Evolutionary conservation across 345 rosid genomes (phyloP), one percentile per base, ranked within the genome.

Genomic region (Pugionium dolabratum): DNA sequence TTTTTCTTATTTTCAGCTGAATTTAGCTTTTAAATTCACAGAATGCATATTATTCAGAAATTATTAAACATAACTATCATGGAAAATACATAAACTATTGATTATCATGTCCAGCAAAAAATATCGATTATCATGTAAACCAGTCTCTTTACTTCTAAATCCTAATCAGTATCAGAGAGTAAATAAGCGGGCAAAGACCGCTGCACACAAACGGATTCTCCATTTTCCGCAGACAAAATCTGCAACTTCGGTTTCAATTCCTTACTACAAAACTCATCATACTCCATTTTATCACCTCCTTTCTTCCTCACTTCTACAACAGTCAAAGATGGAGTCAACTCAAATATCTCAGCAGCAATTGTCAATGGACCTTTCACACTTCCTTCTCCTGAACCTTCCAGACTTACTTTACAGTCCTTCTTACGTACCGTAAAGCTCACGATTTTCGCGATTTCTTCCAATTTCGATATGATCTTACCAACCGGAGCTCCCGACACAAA

Each of bases 251-350:
- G 95, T 77, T 63, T 84, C 80, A 88, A 72, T 62, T 88, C 95
- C 82, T 89, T 4, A 18, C 0, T 18, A 18, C 18, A 18, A 18
- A 18, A 18, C 18, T 18, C 18, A 18, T 18, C 18, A 18, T 82
- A 88, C 69, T 88, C 95, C 53, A 72, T 82, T 70, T 42, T 80
- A 37, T 88, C 91, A 7, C 95, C 95, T 48, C 87, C 81, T 78
- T 85, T 85, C 83, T 84, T 88, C 87, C 77, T 88, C 6, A 88
- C 89, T 73, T 88, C 95, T 62, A 88, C 81, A 72, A 3, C 18
- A 18, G 18, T 18, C 18, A 18, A 18, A 18, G 67, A 46, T 5
- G 85, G 84, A 18, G 84, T 84, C 43, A 82, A 62, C 52, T 82
- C 86, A 32, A 82, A 82, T 28, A 82, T 80, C 75, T 82, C 86